These are phyloP conservation scores for Carex kokanica DNA, from an alignment of 176 grass and related monocot species.

Conservation along the genomic window DNA sequence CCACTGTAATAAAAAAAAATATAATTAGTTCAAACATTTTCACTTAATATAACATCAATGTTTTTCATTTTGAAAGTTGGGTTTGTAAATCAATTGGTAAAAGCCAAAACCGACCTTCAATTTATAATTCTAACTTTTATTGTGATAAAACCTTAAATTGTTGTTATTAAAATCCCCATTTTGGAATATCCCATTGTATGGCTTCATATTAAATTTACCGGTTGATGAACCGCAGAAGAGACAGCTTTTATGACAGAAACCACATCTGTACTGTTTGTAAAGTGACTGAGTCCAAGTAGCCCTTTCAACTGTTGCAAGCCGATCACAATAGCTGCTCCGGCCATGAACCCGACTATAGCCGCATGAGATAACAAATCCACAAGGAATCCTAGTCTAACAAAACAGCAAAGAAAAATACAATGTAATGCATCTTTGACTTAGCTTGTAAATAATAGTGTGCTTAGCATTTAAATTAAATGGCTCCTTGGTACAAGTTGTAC, in stretches of 20 bases:
- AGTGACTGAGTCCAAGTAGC: constrained; percentile 60
- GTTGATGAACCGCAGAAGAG: constrained; percentile 43
- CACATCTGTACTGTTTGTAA: constrained; percentile 83
- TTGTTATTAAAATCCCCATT: not conserved
- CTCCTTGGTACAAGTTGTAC: not conserved
- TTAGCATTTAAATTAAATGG: not conserved
- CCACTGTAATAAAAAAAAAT: constrained; percentile 55
- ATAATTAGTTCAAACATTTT: constrained; percentile 16
- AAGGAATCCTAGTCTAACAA: constrained; percentile 67
- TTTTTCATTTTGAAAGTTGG: not conserved
- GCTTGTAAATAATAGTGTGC: not conserved
- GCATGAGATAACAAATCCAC: constrained; percentile 94
- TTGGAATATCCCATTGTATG: not conserved
- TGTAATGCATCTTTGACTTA: not conserved
- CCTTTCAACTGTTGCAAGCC: constrained; percentile 94
- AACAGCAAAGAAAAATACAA: not conserved
- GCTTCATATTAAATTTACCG: constrained; percentile 40
- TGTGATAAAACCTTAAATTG: not conserved
- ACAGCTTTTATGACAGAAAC: constrained; percentile 70
- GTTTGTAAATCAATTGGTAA: not conserved
- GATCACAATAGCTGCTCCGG: constrained; percentile 79
- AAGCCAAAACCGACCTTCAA: not conserved
- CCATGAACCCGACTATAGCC: constrained; percentile 94
- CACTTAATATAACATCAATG: not conserved
- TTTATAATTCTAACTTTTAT: not conserved